phyloP scores from a whole-genome alignment of 2,329 filamentous ascomycete genomes.

The Dryadomyces quercus-mongolicae region DNA sequence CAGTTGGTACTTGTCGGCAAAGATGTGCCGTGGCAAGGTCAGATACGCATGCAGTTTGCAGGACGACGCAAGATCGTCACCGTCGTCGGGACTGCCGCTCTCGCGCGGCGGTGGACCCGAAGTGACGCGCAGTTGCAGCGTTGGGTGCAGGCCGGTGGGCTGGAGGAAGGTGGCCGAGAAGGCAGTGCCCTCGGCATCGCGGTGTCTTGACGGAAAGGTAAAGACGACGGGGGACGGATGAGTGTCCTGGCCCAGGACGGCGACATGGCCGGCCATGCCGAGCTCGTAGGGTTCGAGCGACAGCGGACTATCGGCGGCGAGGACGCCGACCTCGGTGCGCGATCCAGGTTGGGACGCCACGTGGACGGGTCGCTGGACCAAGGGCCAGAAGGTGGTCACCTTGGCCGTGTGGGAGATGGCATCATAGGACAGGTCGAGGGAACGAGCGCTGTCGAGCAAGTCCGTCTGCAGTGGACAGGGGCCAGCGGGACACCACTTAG shows the following conservation, averaged over 20 bases:
- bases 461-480: conserved; percentile 38
- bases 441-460: conserved; percentile 38
- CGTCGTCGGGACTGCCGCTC: not conserved
- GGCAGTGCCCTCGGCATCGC: conserved; percentile 35
- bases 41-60: conserved; percentile 72
- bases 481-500: conserved; percentile 33
- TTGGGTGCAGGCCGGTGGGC: conserved; percentile 76
- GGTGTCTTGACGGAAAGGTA: conserved; percentile 70
- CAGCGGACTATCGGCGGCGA: conserved; percentile 50
- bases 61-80: conserved; percentile 16
- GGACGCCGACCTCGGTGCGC: conserved; percentile 69
- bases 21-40: conserved; percentile 69
- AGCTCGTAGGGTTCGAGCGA: conserved; percentile 59
- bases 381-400: conserved; percentile 52
- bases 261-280: conserved; percentile 65
- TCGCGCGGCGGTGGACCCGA: conserved; percentile 33
- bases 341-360: conserved; percentile 30
- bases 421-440: conserved; percentile 70
- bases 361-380: conserved; percentile 26
- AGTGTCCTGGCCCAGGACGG: conserved; percentile 62
- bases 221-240: conserved; percentile 68
- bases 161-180: conserved; percentile 54
- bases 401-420: conserved; percentile 51
- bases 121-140: conserved; percentile 55
- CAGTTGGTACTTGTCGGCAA: conserved; percentile 82